These are phyloP conservation scores for Termitomyces sp. DNA, from an alignment of 768 basidiomycete genomes.

Conservation along the genomic window DNA sequence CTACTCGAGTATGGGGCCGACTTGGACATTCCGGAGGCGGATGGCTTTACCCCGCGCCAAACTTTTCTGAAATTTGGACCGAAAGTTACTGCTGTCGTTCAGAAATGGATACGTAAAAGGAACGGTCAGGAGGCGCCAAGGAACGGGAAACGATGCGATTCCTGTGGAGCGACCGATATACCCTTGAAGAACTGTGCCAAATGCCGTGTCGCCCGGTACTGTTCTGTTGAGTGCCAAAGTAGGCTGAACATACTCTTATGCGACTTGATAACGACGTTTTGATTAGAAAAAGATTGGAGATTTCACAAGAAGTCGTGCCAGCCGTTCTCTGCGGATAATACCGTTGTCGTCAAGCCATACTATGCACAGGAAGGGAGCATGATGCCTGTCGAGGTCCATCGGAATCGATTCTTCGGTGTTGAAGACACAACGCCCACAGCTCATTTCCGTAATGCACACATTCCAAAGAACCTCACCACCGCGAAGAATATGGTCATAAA, in stretches of 20 bases:
- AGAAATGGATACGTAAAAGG: conserved; percentile 42
- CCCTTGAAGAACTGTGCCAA: conserved; percentile 35
- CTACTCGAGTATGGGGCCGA: conserved; percentile 47
- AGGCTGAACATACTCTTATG: conserved; percentile 11
- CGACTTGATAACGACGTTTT: not conserved
- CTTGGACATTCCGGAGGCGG: conserved; percentile 30
- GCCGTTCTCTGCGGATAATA: conserved; percentile 34
- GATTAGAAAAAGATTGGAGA: conserved; percentile 42
- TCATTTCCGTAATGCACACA: conserved; percentile 18
- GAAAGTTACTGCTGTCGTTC: conserved; percentile 35
- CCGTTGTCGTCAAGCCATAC: conserved; percentile 40
- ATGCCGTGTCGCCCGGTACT: conserved; percentile 45
- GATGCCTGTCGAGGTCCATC: conserved; percentile 21
- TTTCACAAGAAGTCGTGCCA: conserved; percentile 41
- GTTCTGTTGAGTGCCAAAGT: conserved; percentile 52
- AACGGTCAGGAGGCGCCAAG: conserved; percentile 34
- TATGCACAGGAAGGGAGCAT: conserved; percentile 21
- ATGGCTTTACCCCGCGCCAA: conserved; percentile 27
- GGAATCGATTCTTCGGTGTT: conserved; percentile 24
- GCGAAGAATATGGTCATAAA: conserved; percentile 47
- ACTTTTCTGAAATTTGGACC: conserved; percentile 33
- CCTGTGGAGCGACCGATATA: conserved; percentile 21
- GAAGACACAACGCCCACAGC: conserved; percentile 15
- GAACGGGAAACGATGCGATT: conserved; percentile 40
- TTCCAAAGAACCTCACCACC: conserved; percentile 15